These are phyloP conservation scores for Tuber indicum DNA, from an alignment of 495 filamentous ascomycete genomes.

Conservation along the genomic window DNA sequence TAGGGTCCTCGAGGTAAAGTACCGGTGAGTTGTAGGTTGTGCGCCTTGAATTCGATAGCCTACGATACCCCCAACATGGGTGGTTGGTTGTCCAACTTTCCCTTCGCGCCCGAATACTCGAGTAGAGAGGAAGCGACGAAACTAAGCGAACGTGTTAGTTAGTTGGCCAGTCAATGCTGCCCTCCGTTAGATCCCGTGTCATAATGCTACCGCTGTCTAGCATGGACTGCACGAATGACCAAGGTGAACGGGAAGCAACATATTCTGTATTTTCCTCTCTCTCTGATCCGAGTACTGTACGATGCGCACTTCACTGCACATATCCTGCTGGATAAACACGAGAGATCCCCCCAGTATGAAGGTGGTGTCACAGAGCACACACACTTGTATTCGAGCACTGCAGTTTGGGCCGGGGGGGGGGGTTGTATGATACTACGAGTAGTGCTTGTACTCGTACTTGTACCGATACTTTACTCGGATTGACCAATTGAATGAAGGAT, in stretches of 20 bases:
- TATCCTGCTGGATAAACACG: not conserved
- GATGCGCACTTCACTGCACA: not conserved
- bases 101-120: not conserved
- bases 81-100: constrained; percentile 1
- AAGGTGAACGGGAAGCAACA: not conserved
- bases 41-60: too few species aligned
- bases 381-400: not conserved
- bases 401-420: not conserved
- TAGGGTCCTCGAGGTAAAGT: too few species aligned
- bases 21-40: too few species aligned
- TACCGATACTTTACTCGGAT: not conserved
- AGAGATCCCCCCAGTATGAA: not conserved
- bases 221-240: not conserved
- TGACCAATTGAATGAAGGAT: not conserved
- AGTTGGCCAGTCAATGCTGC: not conserved
- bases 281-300: not conserved
- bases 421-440: not conserved
- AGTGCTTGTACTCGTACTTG: too few species aligned
- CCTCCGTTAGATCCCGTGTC: not conserved
- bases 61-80: not conserved
- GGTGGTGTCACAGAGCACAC: not conserved
- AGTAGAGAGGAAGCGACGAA: not conserved
- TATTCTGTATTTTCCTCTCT: not conserved
- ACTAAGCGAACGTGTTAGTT: not conserved
- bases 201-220: not conserved